Percentiles rank a stretch among this genome's conserved stretches.
phyloP scores from a whole-genome alignment of 176 grass and related monocot species.

The bread wheat (Triticum aestivum) region DNA sequence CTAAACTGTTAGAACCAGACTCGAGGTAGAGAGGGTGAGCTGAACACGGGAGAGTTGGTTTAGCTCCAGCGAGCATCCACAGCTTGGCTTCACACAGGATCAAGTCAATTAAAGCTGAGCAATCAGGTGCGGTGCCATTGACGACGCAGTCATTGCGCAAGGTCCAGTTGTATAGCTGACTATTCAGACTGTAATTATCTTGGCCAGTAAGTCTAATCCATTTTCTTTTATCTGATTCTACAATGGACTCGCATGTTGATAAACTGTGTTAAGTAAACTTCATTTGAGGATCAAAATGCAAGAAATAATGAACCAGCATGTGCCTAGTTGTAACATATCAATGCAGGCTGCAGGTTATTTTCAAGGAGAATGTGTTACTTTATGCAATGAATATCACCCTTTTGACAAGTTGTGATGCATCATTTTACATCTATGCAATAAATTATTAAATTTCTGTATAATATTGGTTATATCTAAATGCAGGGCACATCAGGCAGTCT shows the following conservation, averaged over 20 bases:
- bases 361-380: conserved; percentile 4
- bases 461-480: conserved; percentile 31
- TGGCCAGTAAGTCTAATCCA: background rate
- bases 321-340: background rate
- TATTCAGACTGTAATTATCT: conserved; percentile 5
- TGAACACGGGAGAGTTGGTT: no score
- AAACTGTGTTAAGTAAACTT: background rate
- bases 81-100: no score
- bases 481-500: conserved; percentile 93
- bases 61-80: no score
- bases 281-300: background rate
- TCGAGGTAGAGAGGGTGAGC: no score
- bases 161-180: background rate
- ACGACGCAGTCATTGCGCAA: no score
- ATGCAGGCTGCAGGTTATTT: conserved; percentile 16
- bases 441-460: conserved; percentile 14
- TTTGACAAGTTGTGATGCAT: conserved; percentile 3
- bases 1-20: no score
- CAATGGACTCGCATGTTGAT: background rate
- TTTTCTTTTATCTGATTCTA: conserved; percentile 11
- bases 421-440: conserved; percentile 20
- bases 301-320: background rate
- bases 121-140: no score
- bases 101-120: no score
- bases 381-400: conserved; percentile 7